Conservation (phyloP, 1,284 basidiomycete species). For the Ceratobasidium sp. region DNA sequence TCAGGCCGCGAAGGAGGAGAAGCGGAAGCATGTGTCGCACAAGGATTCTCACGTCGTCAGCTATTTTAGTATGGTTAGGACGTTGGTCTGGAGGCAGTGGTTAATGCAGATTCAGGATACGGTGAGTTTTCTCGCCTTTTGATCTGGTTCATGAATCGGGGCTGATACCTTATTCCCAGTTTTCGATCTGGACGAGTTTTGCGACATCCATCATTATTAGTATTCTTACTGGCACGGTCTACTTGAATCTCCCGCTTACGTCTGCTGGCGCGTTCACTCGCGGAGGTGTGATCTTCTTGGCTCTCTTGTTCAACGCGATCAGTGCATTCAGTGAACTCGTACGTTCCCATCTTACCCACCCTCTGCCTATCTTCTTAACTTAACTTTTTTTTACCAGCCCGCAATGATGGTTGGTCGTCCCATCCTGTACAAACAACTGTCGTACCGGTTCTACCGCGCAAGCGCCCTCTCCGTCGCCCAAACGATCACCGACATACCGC, state of each 20-base stretch:
- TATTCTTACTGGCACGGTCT: conserved; percentile 84
- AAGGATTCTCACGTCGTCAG: conserved; percentile 91
- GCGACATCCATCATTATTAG: conserved; percentile 64
- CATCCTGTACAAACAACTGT: conserved; percentile 70
- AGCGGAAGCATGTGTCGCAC: conserved; percentile 85
- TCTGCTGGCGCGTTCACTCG: conserved; percentile 89
- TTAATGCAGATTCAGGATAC: conserved; percentile 65
- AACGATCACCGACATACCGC: conserved; percentile 63
- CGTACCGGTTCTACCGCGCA: conserved; percentile 86
- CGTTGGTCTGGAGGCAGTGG: conserved; percentile 82
- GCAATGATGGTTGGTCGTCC: conserved; percentile 82
- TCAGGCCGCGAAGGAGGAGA: conserved; percentile 80
- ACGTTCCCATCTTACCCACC: conserved; percentile 48
- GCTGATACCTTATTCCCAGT: conserved; percentile 68
- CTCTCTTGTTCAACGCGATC: conserved; percentile 79
- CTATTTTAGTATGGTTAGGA: conserved; percentile 79
- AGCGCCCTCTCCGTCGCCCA: conserved; percentile 78
- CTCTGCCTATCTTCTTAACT: background rate
- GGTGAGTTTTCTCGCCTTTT: background rate
- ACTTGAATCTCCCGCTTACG: conserved; percentile 78
- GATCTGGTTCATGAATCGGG: background rate
- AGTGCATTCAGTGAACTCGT: conserved; percentile 83
- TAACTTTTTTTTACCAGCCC: conserved; percentile 58
- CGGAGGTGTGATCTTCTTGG: conserved; percentile 78
- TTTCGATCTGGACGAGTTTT: conserved; percentile 49